Evolutionary conservation across 1,139 yeast genomes (phyloP), one percentile per base, ranked within the genome.

Genomic region (Kodamaea sp.): DNA sequence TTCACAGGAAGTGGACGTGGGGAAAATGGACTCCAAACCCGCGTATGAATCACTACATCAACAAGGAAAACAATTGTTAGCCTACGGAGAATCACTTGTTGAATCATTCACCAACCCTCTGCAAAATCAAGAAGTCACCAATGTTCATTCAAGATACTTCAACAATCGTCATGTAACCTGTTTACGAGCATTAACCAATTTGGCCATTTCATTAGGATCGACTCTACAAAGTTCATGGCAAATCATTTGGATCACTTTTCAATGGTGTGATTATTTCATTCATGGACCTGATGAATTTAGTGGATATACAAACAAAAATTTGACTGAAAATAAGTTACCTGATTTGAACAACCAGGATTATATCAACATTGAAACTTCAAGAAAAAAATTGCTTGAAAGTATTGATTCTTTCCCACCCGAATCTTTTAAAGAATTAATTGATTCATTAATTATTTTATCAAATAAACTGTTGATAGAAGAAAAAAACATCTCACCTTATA

Each of bases 141-240:
- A 23, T 32, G 8, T 15, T 5, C 44, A 38, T 38, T 60, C 77
- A 4, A 64, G 82, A 45, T 65, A 55, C 34, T 65, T 82, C 40
- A 79, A 79, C 47, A 62, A 84, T 0, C 67, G 94, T 39, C 84
- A 88, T 53, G 72, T 84, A 3, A 70, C 81, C n/a, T 81, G 95
- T 50, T 76, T 87, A 34, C 68, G 96, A 36, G 96, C 96, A 0
- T 60, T 90, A 34, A 65, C 82, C 2, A 84, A 87, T 45, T 65
- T 92, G 34, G 90, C 92, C 0, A 72, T 82, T 2, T 84, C 96
- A 0, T 61, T 90, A 24, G 97, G 96, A 0, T 75, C 90, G 0
- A 75, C 81, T 0, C 67, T 90, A 15, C 75, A 74, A 7, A 57
- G 63, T 1, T 78, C 87, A 24, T 92, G 97, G 97, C 60, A 63